Evolutionary conservation across 139 green algal genomes (phyloP), one percentile per base, ranked within the genome.

Genomic region (Limnomonas spitsbergensis): DNA sequence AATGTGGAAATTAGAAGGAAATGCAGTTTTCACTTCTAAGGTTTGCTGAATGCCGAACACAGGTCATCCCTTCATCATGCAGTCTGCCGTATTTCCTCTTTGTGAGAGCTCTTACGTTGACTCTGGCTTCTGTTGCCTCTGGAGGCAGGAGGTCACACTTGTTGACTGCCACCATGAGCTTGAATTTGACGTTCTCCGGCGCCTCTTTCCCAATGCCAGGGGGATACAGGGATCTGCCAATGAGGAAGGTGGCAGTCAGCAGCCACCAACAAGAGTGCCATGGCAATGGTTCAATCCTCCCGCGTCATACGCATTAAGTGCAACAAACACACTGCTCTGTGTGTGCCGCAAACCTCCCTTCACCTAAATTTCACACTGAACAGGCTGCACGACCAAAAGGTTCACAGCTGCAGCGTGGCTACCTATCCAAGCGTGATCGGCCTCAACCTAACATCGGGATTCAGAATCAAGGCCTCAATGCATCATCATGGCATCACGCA

Each of bases 141-240:
- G 74, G 76, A 0, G 94, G 94, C 79, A 98, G 83, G 82, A 97
- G 82, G 84, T 98, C 94, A 2, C 92, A 87, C 82, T 99, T 99
- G 89, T 97, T 99, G 42, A 89, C 91, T 14, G 90, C 94, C 9
- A 99, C 69, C 53, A 98, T 82, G 6, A 99, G 78, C 4, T 82
- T 53, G 56, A 90, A 91, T 34, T 79, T 80, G n/a, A 81, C 42
- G 9, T 76, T 26, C 4, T 69, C 71, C 27, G 71, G 73, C 2
- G 76, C 40, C 29, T 54, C 66, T 14, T 24, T 35, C 9, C n/a
- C 38, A 34, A 53, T 72, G 2, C 79, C 79, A 71, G 79, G 79
- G 9, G 79, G 79, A 40, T 77, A 79, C 14, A 83, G 72, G 4
- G 79, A 79, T 56, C 79, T 83, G 73, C n/a, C 24, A 31, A n/a